phyloP scores from a whole-genome alignment of 176 grass and related monocot species.

The Dactylis glomerata region DNA sequence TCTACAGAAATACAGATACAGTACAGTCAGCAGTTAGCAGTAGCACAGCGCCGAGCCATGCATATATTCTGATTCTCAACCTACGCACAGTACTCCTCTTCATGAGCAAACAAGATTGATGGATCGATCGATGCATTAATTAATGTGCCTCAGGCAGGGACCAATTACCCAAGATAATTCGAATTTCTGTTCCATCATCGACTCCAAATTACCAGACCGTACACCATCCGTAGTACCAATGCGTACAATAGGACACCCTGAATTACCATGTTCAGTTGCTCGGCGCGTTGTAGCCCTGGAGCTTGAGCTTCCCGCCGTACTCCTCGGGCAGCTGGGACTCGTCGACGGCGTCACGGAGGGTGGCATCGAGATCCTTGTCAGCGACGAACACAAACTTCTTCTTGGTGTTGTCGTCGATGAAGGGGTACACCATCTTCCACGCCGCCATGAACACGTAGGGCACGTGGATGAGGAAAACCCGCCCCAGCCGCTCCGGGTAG shows the following conservation, averaged over 20 bases:
- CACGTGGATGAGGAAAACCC: conserved; percentile 60
- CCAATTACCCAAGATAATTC: no score
- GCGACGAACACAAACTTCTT: conserved; percentile 80
- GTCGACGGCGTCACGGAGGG: conserved; percentile 60
- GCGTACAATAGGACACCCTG: not conserved
- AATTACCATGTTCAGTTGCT: no score
- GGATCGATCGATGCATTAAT: no score
- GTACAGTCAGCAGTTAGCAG: no score
- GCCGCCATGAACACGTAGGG: conserved; percentile 82
- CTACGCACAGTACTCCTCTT: no score
- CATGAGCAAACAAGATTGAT: no score
- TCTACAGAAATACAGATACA: no score
- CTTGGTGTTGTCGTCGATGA: conserved; percentile 82
- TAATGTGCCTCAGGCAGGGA: no score
- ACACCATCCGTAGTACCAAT: not conserved
- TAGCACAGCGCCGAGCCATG: no score
- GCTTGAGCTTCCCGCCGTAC: conserved; percentile 62
- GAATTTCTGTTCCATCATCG: not conserved
- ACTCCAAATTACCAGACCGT: not conserved
- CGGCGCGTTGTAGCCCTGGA: not conserved
- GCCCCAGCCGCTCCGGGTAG: conserved; percentile 67
- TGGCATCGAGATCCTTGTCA: conserved; percentile 50
- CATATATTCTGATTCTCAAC: no score
- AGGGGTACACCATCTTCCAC: conserved; percentile 80
- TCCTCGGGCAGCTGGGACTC: conserved; percentile 51